Conservation (phyloP, 2,329 filamentous ascomycete species). For the Volutella citrinella region DNA sequence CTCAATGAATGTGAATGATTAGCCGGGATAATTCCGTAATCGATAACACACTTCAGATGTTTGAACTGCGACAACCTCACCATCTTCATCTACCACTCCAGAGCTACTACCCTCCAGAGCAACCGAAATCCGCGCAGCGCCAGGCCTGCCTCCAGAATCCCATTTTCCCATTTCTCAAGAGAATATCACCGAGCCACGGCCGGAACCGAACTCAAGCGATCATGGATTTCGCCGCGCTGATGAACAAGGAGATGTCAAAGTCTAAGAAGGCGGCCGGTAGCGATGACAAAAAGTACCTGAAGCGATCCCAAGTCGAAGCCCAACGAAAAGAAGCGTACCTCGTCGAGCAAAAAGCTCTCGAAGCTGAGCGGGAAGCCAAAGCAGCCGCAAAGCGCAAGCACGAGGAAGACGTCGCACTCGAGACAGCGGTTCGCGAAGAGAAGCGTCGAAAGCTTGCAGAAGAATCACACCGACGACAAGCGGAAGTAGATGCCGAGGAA, state of each 20-base stretch:
- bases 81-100: too few species aligned
- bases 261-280: constrained; percentile 53
- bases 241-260: constrained; percentile 90
- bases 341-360: constrained; percentile 73
- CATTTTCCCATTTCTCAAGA: too few species aligned
- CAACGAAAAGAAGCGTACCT: constrained; percentile 76
- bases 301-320: constrained; percentile 82
- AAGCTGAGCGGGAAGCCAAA: constrained; percentile 67
- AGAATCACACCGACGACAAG: constrained; percentile 66
- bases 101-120: too few species aligned
- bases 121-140: too few species aligned
- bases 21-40: constrained; percentile 24
- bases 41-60: constrained; percentile 13
- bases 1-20: too few species aligned
- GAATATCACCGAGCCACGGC: too few species aligned
- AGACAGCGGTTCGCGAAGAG: constrained; percentile 69
- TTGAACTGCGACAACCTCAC: constrained; percentile 12
- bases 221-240: constrained; percentile 95
- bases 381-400: constrained; percentile 78
- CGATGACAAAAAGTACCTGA: constrained; percentile 71
- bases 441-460: constrained; percentile 80
- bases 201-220: too few species aligned
- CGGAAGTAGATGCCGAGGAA: constrained; percentile 71
- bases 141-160: too few species aligned
- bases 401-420: constrained; percentile 78